Percentiles rank a stretch among this genome's conserved stretches.
These are phyloP conservation scores for Fragosphaeria purpurea DNA, from an alignment of 2,329 filamentous ascomycete genomes.

Conservation along the genomic window DNA sequence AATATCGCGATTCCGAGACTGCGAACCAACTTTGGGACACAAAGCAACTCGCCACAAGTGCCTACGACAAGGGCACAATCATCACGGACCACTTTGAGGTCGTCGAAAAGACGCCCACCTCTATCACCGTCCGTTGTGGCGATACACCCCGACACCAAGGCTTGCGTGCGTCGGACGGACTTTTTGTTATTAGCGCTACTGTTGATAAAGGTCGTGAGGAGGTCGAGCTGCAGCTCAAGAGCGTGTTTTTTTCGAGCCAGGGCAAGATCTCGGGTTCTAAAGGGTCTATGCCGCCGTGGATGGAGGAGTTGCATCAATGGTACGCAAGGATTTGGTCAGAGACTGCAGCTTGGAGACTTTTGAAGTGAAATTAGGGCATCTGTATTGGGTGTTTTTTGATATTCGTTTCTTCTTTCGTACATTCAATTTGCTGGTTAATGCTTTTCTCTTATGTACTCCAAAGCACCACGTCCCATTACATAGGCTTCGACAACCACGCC, in stretches of 20 bases:
- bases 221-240: slow-evolving; percentile 57
- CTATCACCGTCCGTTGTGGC: slow-evolving; percentile 55
- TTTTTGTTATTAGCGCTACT: slow-evolving; percentile 54
- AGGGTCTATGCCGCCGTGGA: slow-evolving; percentile 25
- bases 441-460: too few relatives aligned
- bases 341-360: slow-evolving; percentile 28
- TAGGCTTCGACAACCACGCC: too few relatives aligned
- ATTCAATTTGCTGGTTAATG: too few relatives aligned
- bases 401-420: too few relatives aligned
- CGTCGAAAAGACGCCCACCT: slow-evolving; percentile 48
- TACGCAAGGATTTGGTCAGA: slow-evolving; percentile 31
- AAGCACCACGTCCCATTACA: too few relatives aligned
- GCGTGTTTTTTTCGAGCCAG: slow-evolving; percentile 44
- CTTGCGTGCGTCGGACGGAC: slow-evolving; percentile 50
- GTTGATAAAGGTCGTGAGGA: slow-evolving; percentile 49
- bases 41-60: slow-evolving; percentile 41
- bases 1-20: slow-evolving; percentile 47
- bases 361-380: slow-evolving; percentile 8
- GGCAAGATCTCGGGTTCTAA: slow-evolving; percentile 24
- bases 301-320: slow-evolving; percentile 27
- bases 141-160: slow-evolving; percentile 50
- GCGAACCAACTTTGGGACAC: slow-evolving; percentile 51
- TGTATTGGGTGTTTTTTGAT: too few relatives aligned
- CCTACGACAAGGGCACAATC: slow-evolving; percentile 51
- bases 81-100: slow-evolving; percentile 67